These are phyloP conservation scores for Ramichloridium luteum DNA, from an alignment of 2,329 filamentous ascomycete species.

Conservation along the genomic window DNA sequence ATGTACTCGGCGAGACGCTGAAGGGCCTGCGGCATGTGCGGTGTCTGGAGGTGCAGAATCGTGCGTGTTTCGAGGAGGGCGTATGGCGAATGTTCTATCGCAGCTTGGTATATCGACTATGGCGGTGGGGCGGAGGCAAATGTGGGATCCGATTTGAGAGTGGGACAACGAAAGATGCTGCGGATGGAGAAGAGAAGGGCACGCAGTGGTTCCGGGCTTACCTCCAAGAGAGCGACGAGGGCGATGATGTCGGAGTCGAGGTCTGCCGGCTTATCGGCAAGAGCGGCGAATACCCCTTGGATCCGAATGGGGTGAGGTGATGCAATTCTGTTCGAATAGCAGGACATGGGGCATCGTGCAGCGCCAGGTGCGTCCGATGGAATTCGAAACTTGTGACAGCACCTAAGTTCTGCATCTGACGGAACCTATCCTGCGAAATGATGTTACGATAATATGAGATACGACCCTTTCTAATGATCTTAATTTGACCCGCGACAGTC, in stretches of 20 bases:
- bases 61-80: constrained; percentile 22
- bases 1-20: constrained; percentile 26
- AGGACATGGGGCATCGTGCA: too few species aligned
- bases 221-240: constrained; percentile 6
- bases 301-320: constrained; percentile 10
- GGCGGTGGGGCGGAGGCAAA: constrained; percentile 23
- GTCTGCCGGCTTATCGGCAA: constrained; percentile 16
- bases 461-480: too few species aligned
- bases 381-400: too few species aligned
- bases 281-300: constrained; percentile 10
- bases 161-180: constrained; percentile 8
- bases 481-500: too few species aligned
- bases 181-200: constrained; percentile 6
- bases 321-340: background rate
- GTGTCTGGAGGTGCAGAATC: constrained; percentile 21
- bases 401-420: too few species aligned
- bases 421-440: too few species aligned
- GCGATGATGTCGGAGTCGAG: constrained; percentile 19
- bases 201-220: constrained; percentile 13
- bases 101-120: constrained; percentile 22
- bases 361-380: too few species aligned
- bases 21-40: constrained; percentile 21
- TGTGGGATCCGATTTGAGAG: constrained; percentile 22
- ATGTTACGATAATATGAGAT: too few species aligned
- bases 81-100: constrained; percentile 26